A percentile compares a stretch with the other conserved stretches of the same genome.
Conservation (phyloP, 108 stramenopile genomes). For the Cyclotella choctawhatcheeana region DNA sequence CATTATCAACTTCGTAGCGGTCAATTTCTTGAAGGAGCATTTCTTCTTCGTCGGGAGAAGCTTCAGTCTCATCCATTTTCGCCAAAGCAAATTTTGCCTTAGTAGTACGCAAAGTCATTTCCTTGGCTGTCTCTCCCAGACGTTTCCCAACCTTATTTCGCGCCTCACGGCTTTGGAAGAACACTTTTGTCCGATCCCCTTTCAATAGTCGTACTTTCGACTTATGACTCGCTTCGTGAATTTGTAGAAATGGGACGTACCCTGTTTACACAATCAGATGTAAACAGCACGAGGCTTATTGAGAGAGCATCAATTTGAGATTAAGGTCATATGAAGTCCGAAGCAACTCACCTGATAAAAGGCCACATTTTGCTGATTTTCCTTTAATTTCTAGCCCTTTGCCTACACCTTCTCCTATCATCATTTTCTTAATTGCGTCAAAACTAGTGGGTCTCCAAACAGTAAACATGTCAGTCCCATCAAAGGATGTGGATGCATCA, state of each 20-base stretch:
- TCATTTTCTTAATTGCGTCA: constrained; percentile 71
- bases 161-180: constrained; percentile 33
- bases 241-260: constrained; percentile 73
- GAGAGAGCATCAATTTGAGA: too few species aligned
- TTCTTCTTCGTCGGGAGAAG: neutral
- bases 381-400: constrained; percentile 82
- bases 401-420: constrained; percentile 64
- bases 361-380: constrained; percentile 67
- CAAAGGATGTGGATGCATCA: constrained; percentile 36
- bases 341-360: constrained; percentile 14
- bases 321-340: neutral
- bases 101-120: constrained; percentile 23
- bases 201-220: constrained; percentile 21
- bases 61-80: neutral
- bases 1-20: constrained; percentile 10
- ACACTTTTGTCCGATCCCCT: constrained; percentile 37
- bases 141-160: constrained; percentile 32
- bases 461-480: constrained; percentile 51
- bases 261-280: constrained; percentile 32
- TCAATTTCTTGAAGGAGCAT: constrained; percentile 14
- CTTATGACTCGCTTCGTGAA: constrained; percentile 60
- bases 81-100: constrained; percentile 23
- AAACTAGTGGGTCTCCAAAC: constrained; percentile 73
- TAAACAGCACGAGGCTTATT: too few species aligned
- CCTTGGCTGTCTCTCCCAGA: constrained; percentile 16